Base-by-base conservation (phyloP, 129 eudicot genomes). In the Helichrysum umbraculigerum region DNA sequence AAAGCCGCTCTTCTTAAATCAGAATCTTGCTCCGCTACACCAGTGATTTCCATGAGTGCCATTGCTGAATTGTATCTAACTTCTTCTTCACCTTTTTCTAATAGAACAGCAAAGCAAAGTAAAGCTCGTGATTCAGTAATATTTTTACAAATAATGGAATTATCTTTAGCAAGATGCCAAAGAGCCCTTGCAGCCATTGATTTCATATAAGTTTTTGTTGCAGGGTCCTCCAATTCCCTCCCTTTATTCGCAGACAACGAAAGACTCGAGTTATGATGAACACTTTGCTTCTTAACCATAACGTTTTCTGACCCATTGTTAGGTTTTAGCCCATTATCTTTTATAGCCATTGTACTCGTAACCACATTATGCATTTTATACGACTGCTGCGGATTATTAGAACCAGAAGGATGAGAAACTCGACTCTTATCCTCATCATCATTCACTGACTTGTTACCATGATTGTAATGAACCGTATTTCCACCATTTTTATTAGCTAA, bases 71-170 rank as follows among this genome's bases (percentile, higher is more conserved):
- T 73, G 67, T 51, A 84, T 66, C 54, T 58, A 39, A 84, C 88
- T 32, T 84, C 85, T 65, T 81, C 88, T 11, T 79, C 47, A 2
- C 88, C 88, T 54, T 84, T 84, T n/a, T 84, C 88, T 70, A 84
- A 64, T 37, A 84, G 19, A 34, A 84, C 88, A 17, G 88, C 85
- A 56, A 84, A 84, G 68, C 88, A 84, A 29, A 84, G 84, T 32
- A 84, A 60, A 50, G 88, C 88, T 72, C 88, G 76, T 47, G 88
- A 84, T 57, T 84, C 88, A 0, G 88, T 84, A n/a, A 84, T 84
- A 82, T 85, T 80, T 44, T 62, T 62, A 64, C 88, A 84, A 66
- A 84, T 73, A 29, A 79, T 16, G 58, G 84, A 22, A 63, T 81
- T 84, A 6, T 63, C 85, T 68, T 72, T 80, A 20, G 85, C 84